These are phyloP conservation scores for Neospermospora avenae DNA, from an alignment of 2,329 filamentous ascomycete species.

Conservation along the genomic window DNA sequence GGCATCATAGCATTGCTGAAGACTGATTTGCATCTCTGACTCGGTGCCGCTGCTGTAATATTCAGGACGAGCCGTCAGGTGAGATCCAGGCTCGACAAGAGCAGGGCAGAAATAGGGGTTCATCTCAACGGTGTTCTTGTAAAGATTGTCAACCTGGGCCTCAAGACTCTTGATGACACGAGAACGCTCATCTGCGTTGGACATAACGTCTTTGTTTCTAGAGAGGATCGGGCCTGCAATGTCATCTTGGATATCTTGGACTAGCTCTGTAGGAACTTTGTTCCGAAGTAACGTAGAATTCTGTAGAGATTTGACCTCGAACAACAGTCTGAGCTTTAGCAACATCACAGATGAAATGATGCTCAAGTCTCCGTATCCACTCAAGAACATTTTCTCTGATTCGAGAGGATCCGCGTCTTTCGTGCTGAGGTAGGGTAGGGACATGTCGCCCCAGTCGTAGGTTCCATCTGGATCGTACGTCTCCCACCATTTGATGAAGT, in stretches of 20 bases:
- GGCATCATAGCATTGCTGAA: conserved; percentile 29
- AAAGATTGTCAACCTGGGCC: conserved; percentile 29
- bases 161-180: conserved; percentile 26
- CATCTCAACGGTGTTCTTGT: conserved; percentile 18
- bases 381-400: conserved; percentile 21
- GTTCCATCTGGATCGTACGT: conserved; percentile 24
- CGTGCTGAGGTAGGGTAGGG: conserved; percentile 38
- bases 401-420: conserved; percentile 43
- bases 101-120: conserved; percentile 32
- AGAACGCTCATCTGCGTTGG: conserved; percentile 13
- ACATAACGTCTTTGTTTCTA: conserved; percentile 21
- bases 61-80: conserved; percentile 21
- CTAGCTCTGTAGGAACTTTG: conserved; percentile 30
- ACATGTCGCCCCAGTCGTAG: conserved; percentile 39
- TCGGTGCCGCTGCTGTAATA: conserved; percentile 22
- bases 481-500: conserved; percentile 47
- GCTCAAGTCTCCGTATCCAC: conserved; percentile 17
- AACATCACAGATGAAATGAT: conserved; percentile 32
- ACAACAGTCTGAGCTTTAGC: conserved; percentile 38
- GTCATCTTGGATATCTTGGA: conserved; percentile 27
- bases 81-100: conserved; percentile 26
- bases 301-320: conserved; percentile 34
- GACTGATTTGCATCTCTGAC: conserved; percentile 28
- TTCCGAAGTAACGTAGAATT: conserved; percentile 17
- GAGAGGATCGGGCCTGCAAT: conserved; percentile 28